These are phyloP conservation scores for Pseudomicrostroma phylloplanum DNA, from an alignment of 1,284 basidiomycete genomes.

Conservation along the genomic window DNA sequence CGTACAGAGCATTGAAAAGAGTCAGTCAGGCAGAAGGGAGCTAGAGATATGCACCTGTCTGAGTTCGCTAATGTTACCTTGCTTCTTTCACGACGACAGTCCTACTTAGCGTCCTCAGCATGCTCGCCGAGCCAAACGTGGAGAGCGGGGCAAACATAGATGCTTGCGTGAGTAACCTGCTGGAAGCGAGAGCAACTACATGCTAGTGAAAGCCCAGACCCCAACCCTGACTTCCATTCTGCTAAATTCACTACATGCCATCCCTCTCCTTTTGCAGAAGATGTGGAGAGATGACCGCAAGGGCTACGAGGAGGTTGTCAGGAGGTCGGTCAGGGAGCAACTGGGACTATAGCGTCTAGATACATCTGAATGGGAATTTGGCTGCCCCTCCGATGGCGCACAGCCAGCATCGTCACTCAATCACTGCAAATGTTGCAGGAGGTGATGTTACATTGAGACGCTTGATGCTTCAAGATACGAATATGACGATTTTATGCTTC, in stretches of 20 bases:
- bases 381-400: too few relatives aligned
- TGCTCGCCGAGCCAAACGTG: slow-evolving; percentile 99
- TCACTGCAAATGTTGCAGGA: too few relatives aligned
- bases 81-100: slow-evolving; percentile 50
- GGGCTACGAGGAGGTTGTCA: slow-evolving; percentile 45
- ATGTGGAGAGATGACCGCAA: slow-evolving; percentile 45
- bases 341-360: slow-evolving; percentile 31
- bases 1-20: slow-evolving; percentile 93
- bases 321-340: slow-evolving; percentile 42
- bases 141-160: slow-evolving; percentile 98
- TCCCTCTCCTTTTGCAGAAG: slow-evolving; percentile 25
- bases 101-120: slow-evolving; percentile 67
- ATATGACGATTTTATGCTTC: too few relatives aligned
- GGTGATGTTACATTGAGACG: too few relatives aligned
- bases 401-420: too few relatives aligned
- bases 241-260: not conserved
- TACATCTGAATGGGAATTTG: too few relatives aligned
- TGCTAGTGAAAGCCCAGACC: not conserved
- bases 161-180: slow-evolving; percentile 50
- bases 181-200: not conserved
- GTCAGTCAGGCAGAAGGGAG: not conserved
- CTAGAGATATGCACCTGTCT: not conserved
- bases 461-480: too few relatives aligned
- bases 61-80: slow-evolving; percentile 55
- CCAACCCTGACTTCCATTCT: not conserved